Conservation (phyloP, 352 stramenopile genomes). For the Peronospora farinosa region DNA sequence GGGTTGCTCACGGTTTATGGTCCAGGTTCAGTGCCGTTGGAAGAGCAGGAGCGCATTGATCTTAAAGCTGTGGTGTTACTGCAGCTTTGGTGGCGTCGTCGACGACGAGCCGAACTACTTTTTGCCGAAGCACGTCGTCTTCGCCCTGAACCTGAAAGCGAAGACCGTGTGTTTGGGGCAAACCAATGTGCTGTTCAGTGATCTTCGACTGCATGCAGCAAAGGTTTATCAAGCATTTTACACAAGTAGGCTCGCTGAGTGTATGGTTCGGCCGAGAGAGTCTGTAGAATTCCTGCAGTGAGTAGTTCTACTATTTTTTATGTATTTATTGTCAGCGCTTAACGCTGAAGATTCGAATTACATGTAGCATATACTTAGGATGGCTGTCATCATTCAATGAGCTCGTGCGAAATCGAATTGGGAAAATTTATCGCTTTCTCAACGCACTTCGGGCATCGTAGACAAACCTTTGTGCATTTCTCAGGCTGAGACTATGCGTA, state of each 20-base stretch:
- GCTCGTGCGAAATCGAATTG: no score
- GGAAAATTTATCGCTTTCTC: no score
- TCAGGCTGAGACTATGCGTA: neutral
- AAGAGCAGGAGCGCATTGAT: conserved; percentile 85
- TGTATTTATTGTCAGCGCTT: neutral
- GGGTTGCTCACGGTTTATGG: conserved; percentile 79
- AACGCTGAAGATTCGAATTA: no score
- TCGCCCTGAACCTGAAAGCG: conserved; percentile 37
- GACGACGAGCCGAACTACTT: conserved; percentile 52
- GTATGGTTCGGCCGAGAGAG: no score
- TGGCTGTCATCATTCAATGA: no score
- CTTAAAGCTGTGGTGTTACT: conserved; percentile 70
- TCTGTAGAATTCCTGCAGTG: no score
- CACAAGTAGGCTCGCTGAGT: neutral
- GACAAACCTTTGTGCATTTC: neutral
- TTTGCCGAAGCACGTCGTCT: conserved; percentile 57
- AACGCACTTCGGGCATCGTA: no score
- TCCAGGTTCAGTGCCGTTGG: conserved; percentile 77
- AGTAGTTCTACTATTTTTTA: neutral
- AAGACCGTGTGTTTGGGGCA: conserved; percentile 18
- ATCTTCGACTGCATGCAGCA: neutral
- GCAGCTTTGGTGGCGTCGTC: conserved; percentile 81
- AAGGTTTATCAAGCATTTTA: neutral
- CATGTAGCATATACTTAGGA: no score
- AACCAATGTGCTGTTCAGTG: conserved; percentile 32